Evolutionary conservation across 371 early-diverging fungal genomes (phyloP), one percentile per base, ranked within the genome.

Genomic region (Umbelopsis sp.): DNA sequence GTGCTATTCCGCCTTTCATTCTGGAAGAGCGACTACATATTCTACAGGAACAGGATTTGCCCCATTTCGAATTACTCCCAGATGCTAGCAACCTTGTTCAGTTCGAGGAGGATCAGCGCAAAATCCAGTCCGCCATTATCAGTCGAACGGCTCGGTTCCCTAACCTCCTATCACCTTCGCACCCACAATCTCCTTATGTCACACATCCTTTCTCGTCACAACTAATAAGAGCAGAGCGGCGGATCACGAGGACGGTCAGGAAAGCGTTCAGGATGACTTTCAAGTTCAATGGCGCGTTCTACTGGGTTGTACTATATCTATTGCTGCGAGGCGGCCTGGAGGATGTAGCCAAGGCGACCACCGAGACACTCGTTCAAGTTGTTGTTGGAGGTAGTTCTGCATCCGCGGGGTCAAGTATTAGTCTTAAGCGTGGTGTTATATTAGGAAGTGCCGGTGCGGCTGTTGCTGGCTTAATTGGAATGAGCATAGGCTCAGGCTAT

Each of bases 301-400:
- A 74, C 46, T 81, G 81, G 81, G 57, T 81, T 20, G 35, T 71
- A 11, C 74, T 76, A 1, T 77, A 75, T 52, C 45, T 81, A 22
- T 45, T 79, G 14, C 50, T 81, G 32, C 57, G 79, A 41, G 73
- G 76, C 46, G 73, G 81, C n/a, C 63, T 79, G 9, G 73, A 75
- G 45, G 74, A 79, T 37, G 29, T 78, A 24, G 20, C 74, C 1
- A 74, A 80, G 41, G 57, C 35, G 35, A 57, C 57, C 4, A 57
- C 57, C 35, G 57, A 57, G 16, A 57, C 57, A 4, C 7, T 57
- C 7, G 57, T 57, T 12, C 57, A 57, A 35, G 57, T 57, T 3
- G 57, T 57, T 35, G 57, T 57, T 35, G 57, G 57, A 57, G 57
- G 57, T 3, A 57, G 12, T 10, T 57, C 57, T 4, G 57, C 57